Percentiles rank a stretch among this genome's conserved stretches.
phyloP scores from a whole-genome alignment of 179 eudicot species.

The Patellifolia procumbens region DNA sequence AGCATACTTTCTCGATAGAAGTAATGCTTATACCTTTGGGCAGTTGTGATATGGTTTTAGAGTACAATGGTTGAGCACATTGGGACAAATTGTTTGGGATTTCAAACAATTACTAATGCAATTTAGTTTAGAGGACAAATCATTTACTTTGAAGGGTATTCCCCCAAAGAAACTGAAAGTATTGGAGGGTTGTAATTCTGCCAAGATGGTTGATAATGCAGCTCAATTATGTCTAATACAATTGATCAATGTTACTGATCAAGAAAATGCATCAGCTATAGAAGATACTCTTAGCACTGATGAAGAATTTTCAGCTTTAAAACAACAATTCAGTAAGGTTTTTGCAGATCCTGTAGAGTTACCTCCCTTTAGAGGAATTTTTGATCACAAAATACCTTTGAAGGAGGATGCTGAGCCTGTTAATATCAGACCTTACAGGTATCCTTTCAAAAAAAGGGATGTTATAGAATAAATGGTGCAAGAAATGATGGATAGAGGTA shows the following conservation, averaged over 20 bases:
- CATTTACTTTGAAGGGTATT: no score
- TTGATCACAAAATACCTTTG: not conserved
- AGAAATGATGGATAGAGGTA: not conserved
- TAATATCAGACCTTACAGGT: conserved; percentile 10
- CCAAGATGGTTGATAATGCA: no score
- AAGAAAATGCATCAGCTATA: no score
- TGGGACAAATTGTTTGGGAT: no score
- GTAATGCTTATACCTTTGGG: no score
- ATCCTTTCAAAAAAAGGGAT: not conserved
- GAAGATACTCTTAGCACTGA: no score
- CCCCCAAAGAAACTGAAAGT: not conserved
- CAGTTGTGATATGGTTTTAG: no score
- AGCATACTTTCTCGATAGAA: no score
- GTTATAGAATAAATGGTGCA: not conserved
- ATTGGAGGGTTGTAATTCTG: not conserved
- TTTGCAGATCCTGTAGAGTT: not conserved
- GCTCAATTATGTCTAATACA: not conserved
- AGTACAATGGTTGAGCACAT: no score
- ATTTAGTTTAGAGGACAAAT: no score
- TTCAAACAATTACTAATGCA: no score
- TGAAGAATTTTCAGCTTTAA: not conserved
- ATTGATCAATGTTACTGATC: no score
- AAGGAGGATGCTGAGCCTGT: not conserved
- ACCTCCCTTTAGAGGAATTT: not conserved
- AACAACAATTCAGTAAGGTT: not conserved